Conservation (phyloP, 202 grass and related monocot species). For the Carex sylvatica region DNA sequence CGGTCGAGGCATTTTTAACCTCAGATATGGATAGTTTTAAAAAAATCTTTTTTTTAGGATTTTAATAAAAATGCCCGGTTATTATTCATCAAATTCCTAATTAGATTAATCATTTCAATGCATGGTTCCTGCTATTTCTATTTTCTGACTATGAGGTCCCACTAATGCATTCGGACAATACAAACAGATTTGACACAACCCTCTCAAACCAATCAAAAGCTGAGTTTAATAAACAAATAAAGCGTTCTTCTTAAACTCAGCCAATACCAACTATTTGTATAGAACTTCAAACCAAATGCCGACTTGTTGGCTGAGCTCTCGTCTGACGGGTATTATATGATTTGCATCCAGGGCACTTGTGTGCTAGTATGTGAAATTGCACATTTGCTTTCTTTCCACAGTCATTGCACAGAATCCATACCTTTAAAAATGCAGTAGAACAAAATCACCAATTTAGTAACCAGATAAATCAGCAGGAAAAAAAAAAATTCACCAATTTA, state of each 20-base stretch:
- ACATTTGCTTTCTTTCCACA: slow-evolving; percentile 63
- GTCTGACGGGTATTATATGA: slow-evolving; percentile 87
- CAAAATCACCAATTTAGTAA: slow-evolving; percentile 17
- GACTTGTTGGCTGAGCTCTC: slow-evolving; percentile 24
- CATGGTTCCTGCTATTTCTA: background rate
- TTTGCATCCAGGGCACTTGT: slow-evolving; percentile 63
- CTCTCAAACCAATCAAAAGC: background rate
- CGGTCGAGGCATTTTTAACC: too few species aligned
- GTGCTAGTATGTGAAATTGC: slow-evolving; percentile 68
- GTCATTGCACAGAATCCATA: slow-evolving; percentile 90
- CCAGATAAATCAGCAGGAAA: slow-evolving; percentile 6
- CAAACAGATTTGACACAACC: slow-evolving; percentile 31
- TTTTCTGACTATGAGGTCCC: background rate
- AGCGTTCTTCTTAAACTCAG: background rate
- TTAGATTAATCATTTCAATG: background rate
- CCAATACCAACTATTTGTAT: slow-evolving; percentile 4
- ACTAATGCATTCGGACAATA: background rate
- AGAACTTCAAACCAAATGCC: slow-evolving; percentile 20
- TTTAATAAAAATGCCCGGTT: too few species aligned
- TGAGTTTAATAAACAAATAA: background rate
- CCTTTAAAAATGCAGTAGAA: slow-evolving; percentile 17
- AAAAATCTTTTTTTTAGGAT: too few species aligned
- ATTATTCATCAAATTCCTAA: background rate
- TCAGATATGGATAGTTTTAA: too few species aligned
- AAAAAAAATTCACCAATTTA: background rate